Base-by-base conservation (phyloP, 768 basidiomycete species). In the Cystofilobasidium capitatum region DNA sequence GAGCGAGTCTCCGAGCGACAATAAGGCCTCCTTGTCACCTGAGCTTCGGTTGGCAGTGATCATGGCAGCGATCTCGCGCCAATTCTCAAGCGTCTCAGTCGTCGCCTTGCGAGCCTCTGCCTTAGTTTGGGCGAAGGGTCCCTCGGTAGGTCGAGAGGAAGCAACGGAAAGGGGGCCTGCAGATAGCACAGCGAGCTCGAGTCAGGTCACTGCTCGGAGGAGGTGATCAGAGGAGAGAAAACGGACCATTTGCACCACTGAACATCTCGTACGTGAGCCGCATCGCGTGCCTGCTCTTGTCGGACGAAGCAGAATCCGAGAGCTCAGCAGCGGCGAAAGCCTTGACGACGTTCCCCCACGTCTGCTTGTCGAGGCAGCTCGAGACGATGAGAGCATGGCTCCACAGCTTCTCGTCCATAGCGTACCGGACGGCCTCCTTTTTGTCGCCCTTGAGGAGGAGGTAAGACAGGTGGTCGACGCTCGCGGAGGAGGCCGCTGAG, bases 341-440 rank as follows among this genome's bases (percentile, higher is more conserved):
- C 51, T 82, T 83, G 0, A 90, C 88, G 16, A 87, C 88, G 69
- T 91, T 90, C 73, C 88, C 89, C 91, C 91, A 98, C 2, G 89
- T 82, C 35, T 96, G 92, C 72, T 88, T 89, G 76, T 94, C 94
- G 61, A 96, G 83, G 64, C 88, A 87, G 73, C 89, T 93, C 13
- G 94, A 85, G 70, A 99, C 91, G 64, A 98, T 77, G 83, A 98
- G 85, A 2, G 96, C 94, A 76, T 99, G 96, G 0, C 90, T 86
- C 93, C 94, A 99, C 47, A 98, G 77, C 73, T 84, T 87, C 76
- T 91, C 84, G 67, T 93, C 88, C 49, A 90, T 80, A 3, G 96
- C 94, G 75, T 85, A 92, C 66, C 85, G 85, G 74, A 88, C 91
- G 1, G 96, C 96, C 70, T 86, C 84, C 26, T 84, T 84, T 40